phyloP scores from a whole-genome alignment of 768 basidiomycete genomes.

The Pleurotus platypus region DNA sequence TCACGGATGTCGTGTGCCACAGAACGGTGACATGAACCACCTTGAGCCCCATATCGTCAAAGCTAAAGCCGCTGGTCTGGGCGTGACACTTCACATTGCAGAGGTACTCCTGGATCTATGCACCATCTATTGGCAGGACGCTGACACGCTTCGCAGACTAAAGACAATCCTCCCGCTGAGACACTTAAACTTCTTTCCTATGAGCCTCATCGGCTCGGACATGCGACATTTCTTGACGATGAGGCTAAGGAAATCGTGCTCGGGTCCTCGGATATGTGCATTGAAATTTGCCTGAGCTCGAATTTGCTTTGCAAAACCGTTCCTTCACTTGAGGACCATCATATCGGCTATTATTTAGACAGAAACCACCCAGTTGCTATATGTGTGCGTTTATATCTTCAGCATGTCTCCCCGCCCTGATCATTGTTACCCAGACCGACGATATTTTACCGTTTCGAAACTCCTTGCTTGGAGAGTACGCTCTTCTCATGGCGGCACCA shows the following conservation, averaged over 20 bases:
- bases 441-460: constrained; percentile 78
- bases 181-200: constrained; percentile 58
- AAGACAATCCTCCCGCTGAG: constrained; percentile 50
- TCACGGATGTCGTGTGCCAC: neutral
- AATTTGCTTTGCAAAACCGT: constrained; percentile 80
- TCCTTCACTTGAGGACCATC: constrained; percentile 59
- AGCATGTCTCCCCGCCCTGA: neutral
- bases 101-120: constrained; percentile 46
- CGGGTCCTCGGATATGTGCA: constrained; percentile 42
- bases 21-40: constrained; percentile 58
- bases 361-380: constrained; percentile 69
- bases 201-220: constrained; percentile 67
- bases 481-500: constrained; percentile 67
- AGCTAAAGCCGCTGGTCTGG: constrained; percentile 58
- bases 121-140: no score
- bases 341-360: constrained; percentile 63
- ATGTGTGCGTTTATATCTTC: constrained; percentile 49
- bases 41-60: constrained; percentile 40
- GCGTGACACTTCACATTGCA: constrained; percentile 80
- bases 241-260: constrained; percentile 56
- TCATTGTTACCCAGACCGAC: constrained; percentile 55
- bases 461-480: constrained; percentile 73
- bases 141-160: neutral
- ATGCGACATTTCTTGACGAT: constrained; percentile 75
- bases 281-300: constrained; percentile 82